Evolutionary conservation across 805 yeast species (phyloP).

Genomic region (Barnettozyma vustinii): DNA sequence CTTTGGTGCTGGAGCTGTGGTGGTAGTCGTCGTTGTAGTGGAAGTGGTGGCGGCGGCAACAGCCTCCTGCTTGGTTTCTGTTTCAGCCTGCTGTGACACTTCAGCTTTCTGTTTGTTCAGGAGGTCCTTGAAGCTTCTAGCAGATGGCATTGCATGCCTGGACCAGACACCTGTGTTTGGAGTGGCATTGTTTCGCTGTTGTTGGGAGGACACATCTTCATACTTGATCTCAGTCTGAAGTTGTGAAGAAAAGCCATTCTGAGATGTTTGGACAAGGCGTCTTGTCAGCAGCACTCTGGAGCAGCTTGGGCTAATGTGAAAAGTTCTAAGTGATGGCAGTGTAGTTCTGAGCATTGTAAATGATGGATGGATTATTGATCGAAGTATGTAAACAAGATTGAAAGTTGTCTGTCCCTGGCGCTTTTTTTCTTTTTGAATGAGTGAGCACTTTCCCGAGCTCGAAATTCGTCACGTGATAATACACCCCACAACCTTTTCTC

Average conservation of each 20-base stretch:
- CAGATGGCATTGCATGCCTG: constrained; percentile 23
- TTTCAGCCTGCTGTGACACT: neutral
- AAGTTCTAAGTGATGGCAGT: neutral
- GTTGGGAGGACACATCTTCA: constrained; percentile 5
- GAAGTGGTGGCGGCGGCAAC: neutral
- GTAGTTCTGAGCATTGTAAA: neutral
- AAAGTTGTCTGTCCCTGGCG: neutral
- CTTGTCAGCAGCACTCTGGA: neutral
- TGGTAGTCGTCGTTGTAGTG: constrained; percentile 3
- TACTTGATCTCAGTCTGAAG: constrained; percentile 9
- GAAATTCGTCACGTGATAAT: constrained; percentile 1
- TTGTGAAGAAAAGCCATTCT: constrained; percentile 3
- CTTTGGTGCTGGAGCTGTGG: constrained; percentile 23
- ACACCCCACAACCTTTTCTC: neutral
- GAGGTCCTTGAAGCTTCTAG: constrained; percentile 25
- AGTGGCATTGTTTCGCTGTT: neutral
- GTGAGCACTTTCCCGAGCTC: neutral
- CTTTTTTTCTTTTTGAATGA: neutral
- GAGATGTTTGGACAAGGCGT: constrained; percentile 8
- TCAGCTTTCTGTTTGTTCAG: constrained; percentile 14
- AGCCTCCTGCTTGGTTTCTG: constrained; percentile 8
- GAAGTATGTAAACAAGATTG: neutral
- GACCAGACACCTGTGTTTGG: constrained; percentile 16
- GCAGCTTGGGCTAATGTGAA: neutral
- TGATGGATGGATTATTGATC: neutral